These are phyloP conservation scores for Metschnikowia orientalis DNA, from an alignment of 805 yeast genomes.

Conservation along the genomic window DNA sequence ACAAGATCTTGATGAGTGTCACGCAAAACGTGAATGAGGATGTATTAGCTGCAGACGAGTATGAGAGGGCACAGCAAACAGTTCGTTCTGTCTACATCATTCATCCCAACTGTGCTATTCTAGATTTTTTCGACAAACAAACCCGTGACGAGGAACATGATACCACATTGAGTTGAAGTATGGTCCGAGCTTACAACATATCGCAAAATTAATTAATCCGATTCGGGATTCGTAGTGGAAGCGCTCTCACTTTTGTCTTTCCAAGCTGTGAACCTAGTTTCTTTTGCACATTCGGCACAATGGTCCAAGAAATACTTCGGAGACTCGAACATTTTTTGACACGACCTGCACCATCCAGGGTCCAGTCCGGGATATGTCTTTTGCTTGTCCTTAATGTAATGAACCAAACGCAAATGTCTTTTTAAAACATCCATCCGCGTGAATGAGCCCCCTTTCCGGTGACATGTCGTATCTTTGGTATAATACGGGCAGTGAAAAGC, in stretches of 20 bases:
- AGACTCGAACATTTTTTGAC: constrained; percentile 52
- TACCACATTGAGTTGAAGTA: constrained; percentile 3
- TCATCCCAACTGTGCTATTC: constrained; percentile 82
- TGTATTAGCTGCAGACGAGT: constrained; percentile 13
- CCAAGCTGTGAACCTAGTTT: constrained; percentile 10
- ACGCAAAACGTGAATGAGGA: constrained; percentile 33
- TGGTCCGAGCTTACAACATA: too few relatives aligned
- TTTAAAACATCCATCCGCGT: constrained; percentile 70
- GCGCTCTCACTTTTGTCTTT: constrained; percentile 4
- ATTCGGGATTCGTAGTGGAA: too few relatives aligned
- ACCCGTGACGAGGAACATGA: constrained; percentile 9
- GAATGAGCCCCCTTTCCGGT: constrained; percentile 72
- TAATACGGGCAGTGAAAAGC: constrained; percentile 70
- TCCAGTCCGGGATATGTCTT: constrained; percentile 32
- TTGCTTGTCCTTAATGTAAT: constrained; percentile 50
- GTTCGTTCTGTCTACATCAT: constrained; percentile 35
- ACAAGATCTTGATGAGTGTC: constrained; percentile 68
- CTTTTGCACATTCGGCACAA: constrained; percentile 55
- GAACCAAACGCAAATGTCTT: constrained; percentile 67
- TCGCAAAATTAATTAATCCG: too few relatives aligned
- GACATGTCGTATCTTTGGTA: constrained; percentile 66
- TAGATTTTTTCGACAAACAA: constrained; percentile 52
- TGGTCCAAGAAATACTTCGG: constrained; percentile 61
- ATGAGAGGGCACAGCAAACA: constrained; percentile 8
- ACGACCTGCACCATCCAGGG: constrained; percentile 65